Evolutionary conservation across 2,329 filamentous ascomycete genomes (phyloP).

Genomic region (Neonectria sp.): DNA sequence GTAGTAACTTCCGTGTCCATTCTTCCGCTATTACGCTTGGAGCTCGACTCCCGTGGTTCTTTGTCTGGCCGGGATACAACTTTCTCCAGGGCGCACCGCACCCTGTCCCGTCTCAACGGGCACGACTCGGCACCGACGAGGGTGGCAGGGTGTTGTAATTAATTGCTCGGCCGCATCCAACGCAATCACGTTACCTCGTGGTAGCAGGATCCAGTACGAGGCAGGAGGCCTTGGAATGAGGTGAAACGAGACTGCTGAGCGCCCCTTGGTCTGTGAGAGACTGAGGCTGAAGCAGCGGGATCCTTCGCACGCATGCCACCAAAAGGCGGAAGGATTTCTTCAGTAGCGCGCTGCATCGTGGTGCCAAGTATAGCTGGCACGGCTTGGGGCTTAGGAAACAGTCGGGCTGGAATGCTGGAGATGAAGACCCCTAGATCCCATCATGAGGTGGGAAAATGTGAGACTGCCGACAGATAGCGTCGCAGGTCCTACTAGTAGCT

Average conservation of each 20-base stretch:
- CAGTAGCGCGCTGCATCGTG: background rate
- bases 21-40: background rate
- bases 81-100: background rate
- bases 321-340: background rate
- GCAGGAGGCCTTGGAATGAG: background rate
- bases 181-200: too few relatives aligned
- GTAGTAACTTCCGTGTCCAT: background rate
- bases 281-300: background rate
- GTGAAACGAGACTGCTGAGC: conserved; percentile 2
- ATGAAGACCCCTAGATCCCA: conserved; percentile 17
- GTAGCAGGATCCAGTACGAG: conserved; percentile 5
- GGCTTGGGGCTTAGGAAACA: background rate
- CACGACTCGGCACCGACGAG: background rate
- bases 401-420: background rate
- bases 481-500: background rate
- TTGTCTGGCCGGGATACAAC: background rate
- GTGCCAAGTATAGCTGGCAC: background rate
- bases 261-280: background rate
- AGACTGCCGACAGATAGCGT: conserved; percentile 20
- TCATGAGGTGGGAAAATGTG: conserved; percentile 7
- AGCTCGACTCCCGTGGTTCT: background rate
- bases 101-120: background rate
- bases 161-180: background rate
- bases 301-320: background rate
- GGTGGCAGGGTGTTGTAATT: background rate